Conservation (phyloP, 805 yeast species). For the Pichia occidentalis region DNA sequence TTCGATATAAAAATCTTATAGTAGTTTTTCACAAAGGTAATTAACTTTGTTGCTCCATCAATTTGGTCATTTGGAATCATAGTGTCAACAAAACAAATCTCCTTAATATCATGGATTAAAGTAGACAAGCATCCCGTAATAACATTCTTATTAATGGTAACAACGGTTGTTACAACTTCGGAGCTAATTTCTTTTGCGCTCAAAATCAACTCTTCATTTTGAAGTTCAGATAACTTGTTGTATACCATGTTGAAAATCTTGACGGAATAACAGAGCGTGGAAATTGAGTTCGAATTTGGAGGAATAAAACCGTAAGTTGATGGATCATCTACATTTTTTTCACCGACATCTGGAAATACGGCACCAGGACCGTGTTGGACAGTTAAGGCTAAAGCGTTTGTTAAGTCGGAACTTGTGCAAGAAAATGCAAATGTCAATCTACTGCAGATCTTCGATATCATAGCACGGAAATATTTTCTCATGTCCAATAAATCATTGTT, state of each 20-base stretch:
- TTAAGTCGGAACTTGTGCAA: constrained; percentile 34
- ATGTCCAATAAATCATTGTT: constrained; percentile 37
- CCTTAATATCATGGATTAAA: constrained; percentile 22
- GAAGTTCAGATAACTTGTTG: constrained; percentile 29
- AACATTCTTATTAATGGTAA: constrained; percentile 21
- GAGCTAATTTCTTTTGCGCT: constrained; percentile 31
- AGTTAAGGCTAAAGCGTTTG: constrained; percentile 20
- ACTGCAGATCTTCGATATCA: constrained; percentile 25
- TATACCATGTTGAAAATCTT: constrained; percentile 38
- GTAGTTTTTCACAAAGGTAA: constrained; percentile 33
- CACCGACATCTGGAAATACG: constrained; percentile 5
- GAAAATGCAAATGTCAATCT: constrained; percentile 25
- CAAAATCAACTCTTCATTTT: constrained; percentile 34
- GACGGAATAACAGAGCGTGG: constrained; percentile 48
- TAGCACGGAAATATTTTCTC: constrained; percentile 24
- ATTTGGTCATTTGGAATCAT: constrained; percentile 29
- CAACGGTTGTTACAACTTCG: constrained; percentile 9
- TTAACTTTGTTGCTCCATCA: constrained; percentile 33
- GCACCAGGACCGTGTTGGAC: constrained; percentile 7
- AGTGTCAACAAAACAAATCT: constrained; percentile 31
- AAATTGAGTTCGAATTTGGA: constrained; percentile 54
- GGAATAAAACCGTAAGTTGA: constrained; percentile 52
- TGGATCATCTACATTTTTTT: constrained; percentile 11
- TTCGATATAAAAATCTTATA: constrained; percentile 33
- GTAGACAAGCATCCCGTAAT: constrained; percentile 24